Evolutionary conservation across 192 early-diverging fungal genomes (phyloP), one percentile per base, ranked within the genome.

Genomic region (Entomortierella parvispora): DNA sequence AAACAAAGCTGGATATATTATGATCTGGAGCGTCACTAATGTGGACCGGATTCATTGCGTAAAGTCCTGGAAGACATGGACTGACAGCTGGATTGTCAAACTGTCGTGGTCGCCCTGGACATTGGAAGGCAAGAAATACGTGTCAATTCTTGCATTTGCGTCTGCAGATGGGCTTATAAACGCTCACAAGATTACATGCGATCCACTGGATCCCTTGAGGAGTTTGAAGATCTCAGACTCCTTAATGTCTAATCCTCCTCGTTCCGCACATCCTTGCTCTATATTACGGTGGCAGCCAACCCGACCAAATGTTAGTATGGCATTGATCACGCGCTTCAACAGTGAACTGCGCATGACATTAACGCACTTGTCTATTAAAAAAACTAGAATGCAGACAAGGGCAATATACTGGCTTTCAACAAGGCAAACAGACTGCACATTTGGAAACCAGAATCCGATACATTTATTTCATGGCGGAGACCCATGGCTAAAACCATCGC

Each of bases 41-140:
- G 46, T 32, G 18, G 31, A 68, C 0, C 26, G 68, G 28, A 40
- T 77, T 34, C 54, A 47, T 6, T 68, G 65, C n/a, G 56, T 77
- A 2, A 58, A 44, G 6, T 53, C 59, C 26, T 58, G 51, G 65
- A 52, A 68, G 14, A 50, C 63, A 4, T 44, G 40, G 18, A 57
- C 44, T 23, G 58, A 64, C 10, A 48, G 29, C 22, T 77, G 66
- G 65, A 53, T 77, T 2, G 58, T 42, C 8, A 29, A 52, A 25
- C 7, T 77, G 17, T 56, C 74, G 9, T 77, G 74, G 74, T 77
- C 74, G 1, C 74, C 74, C 4, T 77, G 74, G 74, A 52, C 33
- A 4, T 33, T 68, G 15, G 55, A 68, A 9, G 42, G 46, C 12
- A 47, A 29, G 1, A 42, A 15, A 12, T 62, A 68, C n/a, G 23